These are phyloP conservation scores for Alternaria sp. DNA, from an alignment of 2,329 filamentous ascomycete genomes.

Conservation along the genomic window DNA sequence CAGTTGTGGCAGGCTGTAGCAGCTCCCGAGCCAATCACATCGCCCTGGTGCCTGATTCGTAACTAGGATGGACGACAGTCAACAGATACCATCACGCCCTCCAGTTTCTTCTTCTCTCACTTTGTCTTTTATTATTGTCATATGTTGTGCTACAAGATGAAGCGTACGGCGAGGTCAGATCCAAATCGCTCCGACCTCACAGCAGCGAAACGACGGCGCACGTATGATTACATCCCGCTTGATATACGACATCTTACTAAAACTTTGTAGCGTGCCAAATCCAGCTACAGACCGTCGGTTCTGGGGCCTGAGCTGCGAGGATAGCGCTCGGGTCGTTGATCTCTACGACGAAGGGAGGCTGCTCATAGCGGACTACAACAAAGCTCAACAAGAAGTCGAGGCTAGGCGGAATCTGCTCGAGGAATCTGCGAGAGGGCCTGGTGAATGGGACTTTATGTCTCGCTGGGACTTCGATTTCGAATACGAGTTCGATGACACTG, in stretches of 20 bases:
- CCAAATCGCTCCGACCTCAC: neutral
- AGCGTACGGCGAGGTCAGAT: neutral
- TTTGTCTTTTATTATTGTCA: neutral
- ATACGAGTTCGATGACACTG: neutral
- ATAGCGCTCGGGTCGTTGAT: neutral
- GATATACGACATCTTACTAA: neutral
- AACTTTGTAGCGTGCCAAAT: neutral
- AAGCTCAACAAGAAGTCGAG: neutral
- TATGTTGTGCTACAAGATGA: neutral
- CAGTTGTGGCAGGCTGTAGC: neutral
- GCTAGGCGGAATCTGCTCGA: neutral
- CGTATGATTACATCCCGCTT: neutral
- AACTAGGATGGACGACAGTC: neutral
- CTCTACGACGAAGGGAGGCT: conserved; percentile 9
- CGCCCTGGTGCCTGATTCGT: neutral
- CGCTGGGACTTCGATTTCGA: neutral
- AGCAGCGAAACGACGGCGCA: neutral
- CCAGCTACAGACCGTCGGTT: neutral
- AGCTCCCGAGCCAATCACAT: neutral
- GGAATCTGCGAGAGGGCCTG: neutral
- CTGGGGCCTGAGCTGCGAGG: conserved; percentile 4
- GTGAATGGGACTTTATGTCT: neutral
- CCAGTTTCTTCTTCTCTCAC: neutral
- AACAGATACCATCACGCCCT: neutral
- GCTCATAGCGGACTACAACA: neutral